Base-by-base conservation (phyloP, 140 eudicot species). In the Bidens hawaiensis region DNA sequence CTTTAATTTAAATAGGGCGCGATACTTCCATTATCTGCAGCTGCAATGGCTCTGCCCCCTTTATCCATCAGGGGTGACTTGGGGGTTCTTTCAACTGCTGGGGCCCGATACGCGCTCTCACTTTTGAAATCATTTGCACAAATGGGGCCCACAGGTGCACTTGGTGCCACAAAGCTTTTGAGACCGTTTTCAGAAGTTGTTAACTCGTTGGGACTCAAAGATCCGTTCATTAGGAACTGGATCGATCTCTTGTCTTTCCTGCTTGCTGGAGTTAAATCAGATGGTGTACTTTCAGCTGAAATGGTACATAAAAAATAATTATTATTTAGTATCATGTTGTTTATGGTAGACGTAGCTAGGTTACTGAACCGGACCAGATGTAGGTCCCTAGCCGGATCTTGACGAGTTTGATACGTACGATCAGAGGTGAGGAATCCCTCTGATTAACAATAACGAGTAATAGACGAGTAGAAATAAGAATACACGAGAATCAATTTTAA, bases 11-110 rank as follows among this genome's bases (percentile, higher is more conserved):
- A 60, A 60, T 76, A 91, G 98, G 95, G 87, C 75, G 84, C 93
- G 14, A 80, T 91, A 84, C 83, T 87, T 60, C 96, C 98, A 16
- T 64, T 91, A 70, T 87, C 98, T 63, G 70, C 95, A 74, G 96
- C 98, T 62, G 98, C 98, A 25, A 87, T 91, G 98, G 98, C 98
- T 23, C 78, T 91, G 62, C 98, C 98, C 10, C 98, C 98, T 33
- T 67, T 91, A 59, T 82, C 98, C 21, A 85, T 91, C 51, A 71
- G 98, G 57, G 98, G 96, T 33, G 98, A 91, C 71, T 74, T 72
- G 75, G 98, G 98, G 59, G 89, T 91, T 74, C 78, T 91, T 66
- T 82, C 95, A 18, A 91, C 98, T 28, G 93, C 96, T 74, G 98
- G 81, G 21, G 82, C 81, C 70, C 75, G 98, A 80, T 91, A 91